Evolutionary conservation across 1,139 yeast genomes (phyloP).

Genomic region (Kluyveromyces sp.): DNA sequence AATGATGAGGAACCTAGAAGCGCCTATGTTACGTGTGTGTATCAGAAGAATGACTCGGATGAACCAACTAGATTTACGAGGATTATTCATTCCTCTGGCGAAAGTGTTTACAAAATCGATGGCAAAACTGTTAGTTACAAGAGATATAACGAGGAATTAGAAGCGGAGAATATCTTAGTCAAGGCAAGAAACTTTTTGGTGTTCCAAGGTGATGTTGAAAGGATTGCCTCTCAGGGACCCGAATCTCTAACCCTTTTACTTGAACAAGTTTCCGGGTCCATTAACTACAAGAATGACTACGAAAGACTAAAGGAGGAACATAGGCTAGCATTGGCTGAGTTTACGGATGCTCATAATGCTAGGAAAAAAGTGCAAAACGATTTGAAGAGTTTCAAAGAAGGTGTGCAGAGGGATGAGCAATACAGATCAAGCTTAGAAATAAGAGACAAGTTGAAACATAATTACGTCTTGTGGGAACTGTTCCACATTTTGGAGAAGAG

Average conservation of each 20-base stretch:
- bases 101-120: slow-evolving; percentile 65
- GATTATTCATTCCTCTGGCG: slow-evolving; percentile 47
- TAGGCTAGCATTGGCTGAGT: slow-evolving; percentile 58
- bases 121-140: slow-evolving; percentile 52
- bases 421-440: slow-evolving; percentile 53
- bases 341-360: slow-evolving; percentile 60
- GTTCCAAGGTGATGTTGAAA: slow-evolving; percentile 95
- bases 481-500: slow-evolving; percentile 55
- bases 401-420: slow-evolving; percentile 61
- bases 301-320: slow-evolving; percentile 58
- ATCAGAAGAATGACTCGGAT: slow-evolving; percentile 56
- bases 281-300: slow-evolving; percentile 58
- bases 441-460: slow-evolving; percentile 40
- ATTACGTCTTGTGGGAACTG: slow-evolving; percentile 55
- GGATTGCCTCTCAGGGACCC: slow-evolving; percentile 83
- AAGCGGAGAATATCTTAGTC: slow-evolving; percentile 75
- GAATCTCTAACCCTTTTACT: slow-evolving; percentile 63
- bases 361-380: slow-evolving; percentile 71
- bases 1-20: slow-evolving; percentile 29
- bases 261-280: slow-evolving; percentile 80
- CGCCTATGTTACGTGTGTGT: slow-evolving; percentile 79
- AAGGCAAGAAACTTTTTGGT: slow-evolving; percentile 89
- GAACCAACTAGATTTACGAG: slow-evolving; percentile 30
- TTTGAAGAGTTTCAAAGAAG: slow-evolving; percentile 71
- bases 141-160: slow-evolving; percentile 60